Base-by-base conservation (phyloP, 108 stramenopile species). In the Conticribra weissflogii region DNA sequence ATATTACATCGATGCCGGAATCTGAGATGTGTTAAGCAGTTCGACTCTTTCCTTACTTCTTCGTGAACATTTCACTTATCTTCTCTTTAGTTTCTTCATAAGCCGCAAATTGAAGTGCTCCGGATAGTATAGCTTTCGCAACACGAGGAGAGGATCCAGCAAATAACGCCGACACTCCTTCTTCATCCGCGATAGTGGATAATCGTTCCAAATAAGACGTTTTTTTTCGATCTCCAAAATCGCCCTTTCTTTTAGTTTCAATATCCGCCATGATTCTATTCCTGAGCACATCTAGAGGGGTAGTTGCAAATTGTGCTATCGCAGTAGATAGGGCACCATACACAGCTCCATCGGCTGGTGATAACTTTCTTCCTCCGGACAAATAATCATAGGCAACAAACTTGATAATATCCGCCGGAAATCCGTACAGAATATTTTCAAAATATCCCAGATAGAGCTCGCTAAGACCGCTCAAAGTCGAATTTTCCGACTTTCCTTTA, bases 1-100 rank as follows among this genome's bases (percentile, higher is more conserved):
- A n/a, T n/a, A n/a, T n/a, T n/a, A n/a, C n/a, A n/a, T n/a, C n/a
- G n/a, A n/a, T n/a, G n/a, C n/a, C n/a, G n/a, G n/a, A n/a, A n/a
- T n/a, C n/a, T n/a, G n/a, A n/a, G n/a, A n/a, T n/a, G n/a, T n/a
- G n/a, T n/a, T n/a, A n/a, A n/a, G n/a, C n/a, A n/a, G n/a, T n/a
- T n/a, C n/a, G n/a, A n/a, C n/a, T n/a, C n/a, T n/a, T n/a, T 23
- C 46, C n/a, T 56, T 50, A 72, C 59, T 41, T 65, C 45, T 72
- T 66, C 9, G 55, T 63, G 64, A 82, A 87, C n/a, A 56, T 66
- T 31, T 45, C 36, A 47, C 27, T 48, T 32, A 94, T 88, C 22
- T 74, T 72, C 64, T 86, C 83, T 72, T 94, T 94, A 15, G 89
- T 94, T 69, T 91, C 92, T 65, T 94, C 92, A 71, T 94, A 94